Conservation (phyloP, 169 alveolate genomes). For the Plasmodium ovale region DNA sequence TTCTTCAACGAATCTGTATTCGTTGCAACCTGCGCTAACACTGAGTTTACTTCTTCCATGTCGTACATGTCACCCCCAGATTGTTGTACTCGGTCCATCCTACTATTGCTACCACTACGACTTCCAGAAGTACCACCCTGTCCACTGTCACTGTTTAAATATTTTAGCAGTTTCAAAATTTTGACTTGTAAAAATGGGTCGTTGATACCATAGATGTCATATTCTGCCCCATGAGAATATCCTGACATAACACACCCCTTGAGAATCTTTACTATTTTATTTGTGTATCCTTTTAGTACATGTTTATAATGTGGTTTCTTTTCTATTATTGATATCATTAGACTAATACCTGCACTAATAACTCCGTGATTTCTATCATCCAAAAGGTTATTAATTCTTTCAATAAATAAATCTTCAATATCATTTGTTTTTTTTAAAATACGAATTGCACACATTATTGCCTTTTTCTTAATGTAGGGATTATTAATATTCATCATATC, state of each 20-base stretch:
- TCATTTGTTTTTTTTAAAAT: slow-evolving; percentile 82
- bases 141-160: slow-evolving; percentile 72
- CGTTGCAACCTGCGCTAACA: slow-evolving; percentile 95
- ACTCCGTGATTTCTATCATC: slow-evolving; percentile 98
- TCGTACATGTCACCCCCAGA: slow-evolving; percentile 78
- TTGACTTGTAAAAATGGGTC: slow-evolving; percentile 86
- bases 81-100: neutral
- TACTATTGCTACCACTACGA: slow-evolving; percentile 29
- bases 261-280: slow-evolving; percentile 78
- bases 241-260: slow-evolving; percentile 77
- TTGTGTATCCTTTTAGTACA: slow-evolving; percentile 49
- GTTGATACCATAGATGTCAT: slow-evolving; percentile 78
- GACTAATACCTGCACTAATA: slow-evolving; percentile 92
- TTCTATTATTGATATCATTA: slow-evolving; percentile 92
- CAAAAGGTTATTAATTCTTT: slow-evolving; percentile 89
- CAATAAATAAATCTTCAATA: slow-evolving; percentile 90
- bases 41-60: slow-evolving; percentile 92
- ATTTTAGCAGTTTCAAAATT: slow-evolving; percentile 76
- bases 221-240: slow-evolving; percentile 77
- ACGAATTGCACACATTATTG: slow-evolving; percentile 92
- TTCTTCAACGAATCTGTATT: slow-evolving; percentile 95
- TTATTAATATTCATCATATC: slow-evolving; percentile 93
- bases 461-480: slow-evolving; percentile 97
- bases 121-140: neutral
- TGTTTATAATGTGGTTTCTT: slow-evolving; percentile 89